Base-by-base conservation (phyloP, 495 filamentous ascomycete species). In the Antarctomyces pellizariae region DNA sequence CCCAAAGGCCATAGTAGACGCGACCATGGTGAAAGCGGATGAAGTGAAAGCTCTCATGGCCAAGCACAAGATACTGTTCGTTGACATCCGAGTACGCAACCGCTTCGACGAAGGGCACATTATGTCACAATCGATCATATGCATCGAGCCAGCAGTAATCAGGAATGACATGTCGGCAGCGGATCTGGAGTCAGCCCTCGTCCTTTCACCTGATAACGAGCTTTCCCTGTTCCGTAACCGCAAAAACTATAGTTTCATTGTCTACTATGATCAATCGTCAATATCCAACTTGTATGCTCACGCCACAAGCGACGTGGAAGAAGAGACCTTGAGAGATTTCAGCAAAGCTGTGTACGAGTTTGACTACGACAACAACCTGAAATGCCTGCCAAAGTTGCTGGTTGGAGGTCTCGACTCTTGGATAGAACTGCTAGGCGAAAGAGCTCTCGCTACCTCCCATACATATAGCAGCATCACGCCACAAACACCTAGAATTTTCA, bases 61-160 rank as follows among this genome's bases (percentile, higher is more conserved):
- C n/a, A n/a, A n/a, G n/a, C n/a, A n/a, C n/a, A n/a, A n/a, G n/a
- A 54, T 92, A 3, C 49, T 99, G 2, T 34, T 95, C 10, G 75
- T 99, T 36, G 86, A 95, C 52, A 68, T 93, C 25, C 67, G 89
- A 13, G 53, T 58, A 34, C 74, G 86, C 18, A 70, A 76, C 21
- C 62, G 75, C 17, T 99, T 74, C 42, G 80, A 93, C 36, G 53
- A 62, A 19, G 86, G 86, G 1, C 89, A 99, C 39, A 78, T 99
- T 22, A 70, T 67, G 52, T 67, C 70, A 5, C 63, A 65, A 27
- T 73, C 63, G 5, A 72, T 83, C 17, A 75, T 95, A 22, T 95
- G 84, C 47, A 59, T 95, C 26, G 86, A 99, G 39, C 79, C 84
- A n/a, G 64, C 82, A 20, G 62, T 62, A 8, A 44, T 77, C 31